These are phyloP conservation scores for Macrolepiota dolichaula DNA, from an alignment of 768 basidiomycete genomes.

Conservation along the genomic window DNA sequence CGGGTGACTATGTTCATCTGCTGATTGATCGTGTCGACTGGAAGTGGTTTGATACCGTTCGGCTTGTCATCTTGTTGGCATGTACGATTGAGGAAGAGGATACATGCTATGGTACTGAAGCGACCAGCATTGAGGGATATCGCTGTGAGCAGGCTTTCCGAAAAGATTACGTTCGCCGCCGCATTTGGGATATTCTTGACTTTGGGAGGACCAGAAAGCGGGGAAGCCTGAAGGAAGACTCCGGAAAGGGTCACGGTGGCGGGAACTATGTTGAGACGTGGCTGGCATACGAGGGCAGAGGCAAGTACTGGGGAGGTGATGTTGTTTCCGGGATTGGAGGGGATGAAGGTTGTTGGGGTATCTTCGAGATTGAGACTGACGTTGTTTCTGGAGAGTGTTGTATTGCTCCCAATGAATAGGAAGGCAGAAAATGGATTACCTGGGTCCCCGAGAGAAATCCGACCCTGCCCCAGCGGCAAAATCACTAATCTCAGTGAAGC, in stretches of 20 bases:
- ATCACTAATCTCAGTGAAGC: too few relatives aligned
- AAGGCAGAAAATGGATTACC: too few relatives aligned
- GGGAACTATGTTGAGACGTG: neutral
- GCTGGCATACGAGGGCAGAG: neutral
- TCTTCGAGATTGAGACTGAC: too few relatives aligned
- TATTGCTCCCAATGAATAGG: too few relatives aligned
- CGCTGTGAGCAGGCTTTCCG: slow-evolving; percentile 1
- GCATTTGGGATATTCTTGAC: neutral
- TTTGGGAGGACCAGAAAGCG: neutral
- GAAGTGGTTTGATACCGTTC: neutral
- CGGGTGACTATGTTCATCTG: neutral
- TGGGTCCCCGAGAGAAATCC: too few relatives aligned
- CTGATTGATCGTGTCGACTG: neutral
- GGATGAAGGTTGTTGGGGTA: too few relatives aligned
- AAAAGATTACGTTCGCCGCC: slow-evolving; percentile 1
- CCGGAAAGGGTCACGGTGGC: neutral
- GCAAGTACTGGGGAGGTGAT: neutral
- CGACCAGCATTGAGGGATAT: neutral
- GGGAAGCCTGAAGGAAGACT: neutral
- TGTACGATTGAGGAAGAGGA: too few relatives aligned
- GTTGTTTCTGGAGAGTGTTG: too few relatives aligned
- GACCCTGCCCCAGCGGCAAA: too few relatives aligned
- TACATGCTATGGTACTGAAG: too few relatives aligned
- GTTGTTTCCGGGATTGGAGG: too few relatives aligned
- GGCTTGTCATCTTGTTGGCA: neutral